Base-by-base conservation (phyloP, 192 early-diverging fungal genomes). In the Coemansia aciculifera region DNA sequence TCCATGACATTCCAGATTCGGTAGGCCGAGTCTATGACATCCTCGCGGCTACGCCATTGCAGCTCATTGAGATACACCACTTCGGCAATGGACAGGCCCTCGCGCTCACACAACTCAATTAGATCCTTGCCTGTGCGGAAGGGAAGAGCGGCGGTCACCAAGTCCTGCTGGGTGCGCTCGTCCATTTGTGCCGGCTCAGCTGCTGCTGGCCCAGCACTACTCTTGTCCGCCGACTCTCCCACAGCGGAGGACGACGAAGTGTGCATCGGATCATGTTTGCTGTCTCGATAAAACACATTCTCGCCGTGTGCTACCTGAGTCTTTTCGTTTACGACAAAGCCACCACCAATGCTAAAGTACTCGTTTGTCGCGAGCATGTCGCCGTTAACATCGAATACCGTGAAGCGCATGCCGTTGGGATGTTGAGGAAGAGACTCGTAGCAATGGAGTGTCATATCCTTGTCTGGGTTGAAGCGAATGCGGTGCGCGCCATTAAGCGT, bases 401-500 rank as follows among this genome's bases (percentile, higher is more conserved):
- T 92, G 69, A 98, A 94, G 11, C 96, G 90, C 89, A 98, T 92
- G 63, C 96, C 96, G 77, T 98, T 98, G 7, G 95, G 94, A 73
- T 98, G 96, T 64, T 94, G 91, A 7, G 95, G 96, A 10, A 98
- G 81, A 6, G 89, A 88, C 68, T 95, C 89, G 66, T 87, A 88
- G 65, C 90, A 92, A 80, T 96, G 92, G 65, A 98, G 94, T n/a
- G 93, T 83, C 68, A 98, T 79, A 59, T 96, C 89, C 71, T 90
- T 90, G 54, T 88, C 85, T 2, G 92, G 92, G 59, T 90, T 88
- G 73, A 98, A 98, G 23, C 87, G 77, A 68, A 98, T 94, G 32
- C 87, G 84, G 62, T 91, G 88, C 17, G 77, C 80, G 37, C 92
- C 90, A 69, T 91, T 87, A 39, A 98, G 77, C 5, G 86, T 87